Base-by-base conservation (phyloP, 2,329 filamentous ascomycete genomes). In the Xylaria sp. region DNA sequence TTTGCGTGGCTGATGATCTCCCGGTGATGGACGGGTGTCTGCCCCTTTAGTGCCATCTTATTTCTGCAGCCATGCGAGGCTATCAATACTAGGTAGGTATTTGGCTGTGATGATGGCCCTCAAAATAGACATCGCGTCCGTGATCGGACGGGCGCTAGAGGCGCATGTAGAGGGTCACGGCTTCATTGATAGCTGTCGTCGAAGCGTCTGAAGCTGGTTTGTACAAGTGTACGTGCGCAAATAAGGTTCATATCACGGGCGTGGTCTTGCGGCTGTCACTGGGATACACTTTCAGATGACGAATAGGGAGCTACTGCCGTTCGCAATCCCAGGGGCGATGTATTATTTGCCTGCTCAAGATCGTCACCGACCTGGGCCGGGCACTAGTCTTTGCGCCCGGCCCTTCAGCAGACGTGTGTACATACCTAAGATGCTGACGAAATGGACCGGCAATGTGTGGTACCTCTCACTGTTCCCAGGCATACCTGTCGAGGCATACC, bases 21-120 rank as follows among this genome's bases (percentile, higher is more conserved):
- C 29, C 29, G 29, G 29, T 34, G 16, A 4, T 34, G 29, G 4
- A 13, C 9, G 29, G 29, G 29, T 11, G 9, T 34, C 16, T 13
- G 22, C 18, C n/a, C n/a, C 4, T 34, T 18, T 44, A 24, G 21
- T 13, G 22, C 22, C 18, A 29, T 24, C 24, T 38, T 34, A 42
- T 41, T 37, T n/a, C 39, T 43, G 18, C 44, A 38, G 39, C 41
- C 39, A 52, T 22, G 44, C 39, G 50, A 43, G 26, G 39, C 17
- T 38, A 26, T 29, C 39, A 20, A 34, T 13, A 7, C 29, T 34
- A 34, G n/a, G n/a, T n/a, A n/a, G n/a, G n/a, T n/a, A n/a, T n/a
- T 34, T 3, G 16, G 29, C 29, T 34, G 29, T 39, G 19, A 44
- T 42, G 44, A 20, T 20, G 17, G n/a, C 11, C 16, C 29, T 13